These are phyloP conservation scores for Mercurialis annua DNA, from an alignment of 345 rosid species.

Conservation along the genomic window DNA sequence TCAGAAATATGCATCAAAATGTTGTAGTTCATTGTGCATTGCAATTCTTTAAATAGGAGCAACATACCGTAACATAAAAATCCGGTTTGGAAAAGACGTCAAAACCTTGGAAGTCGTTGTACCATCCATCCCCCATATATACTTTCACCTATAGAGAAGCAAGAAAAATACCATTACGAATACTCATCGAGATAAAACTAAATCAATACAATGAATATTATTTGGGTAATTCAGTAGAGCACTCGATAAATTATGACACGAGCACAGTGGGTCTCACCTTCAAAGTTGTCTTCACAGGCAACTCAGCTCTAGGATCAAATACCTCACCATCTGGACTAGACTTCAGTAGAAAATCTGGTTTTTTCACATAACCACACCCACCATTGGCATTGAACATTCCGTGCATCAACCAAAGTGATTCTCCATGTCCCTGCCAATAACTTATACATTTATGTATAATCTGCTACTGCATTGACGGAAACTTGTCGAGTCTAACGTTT, in stretches of 20 bases:
- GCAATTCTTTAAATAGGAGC: neutral
- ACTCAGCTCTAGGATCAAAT: constrained; percentile 56
- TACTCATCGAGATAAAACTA: neutral
- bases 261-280: constrained; percentile 43
- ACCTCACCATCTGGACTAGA: constrained; percentile 36
- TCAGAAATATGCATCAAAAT: neutral
- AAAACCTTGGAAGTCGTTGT: constrained; percentile 52
- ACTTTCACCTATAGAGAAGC: constrained; percentile 54
- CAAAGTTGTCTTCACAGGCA: constrained; percentile 57
- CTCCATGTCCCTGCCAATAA: constrained; percentile 63
- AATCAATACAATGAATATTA: neutral
- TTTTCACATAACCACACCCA: constrained; percentile 88
- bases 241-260: neutral
- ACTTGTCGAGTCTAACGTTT: no score
- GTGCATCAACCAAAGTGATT: constrained; percentile 84
- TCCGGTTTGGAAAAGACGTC: no score
- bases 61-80: constrained; percentile 66
- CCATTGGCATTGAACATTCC: constrained; percentile 93
- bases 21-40: neutral
- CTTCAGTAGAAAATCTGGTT: constrained; percentile 62
- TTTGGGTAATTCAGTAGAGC: no score
- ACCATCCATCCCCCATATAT: constrained; percentile 94
- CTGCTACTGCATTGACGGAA: no score
- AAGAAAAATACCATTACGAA: neutral
- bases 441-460: constrained; percentile 14